Evolutionary conservation across 1,284 basidiomycete genomes (phyloP), one percentile per base, ranked within the genome.

Genomic region (Ganoderma meredithae): DNA sequence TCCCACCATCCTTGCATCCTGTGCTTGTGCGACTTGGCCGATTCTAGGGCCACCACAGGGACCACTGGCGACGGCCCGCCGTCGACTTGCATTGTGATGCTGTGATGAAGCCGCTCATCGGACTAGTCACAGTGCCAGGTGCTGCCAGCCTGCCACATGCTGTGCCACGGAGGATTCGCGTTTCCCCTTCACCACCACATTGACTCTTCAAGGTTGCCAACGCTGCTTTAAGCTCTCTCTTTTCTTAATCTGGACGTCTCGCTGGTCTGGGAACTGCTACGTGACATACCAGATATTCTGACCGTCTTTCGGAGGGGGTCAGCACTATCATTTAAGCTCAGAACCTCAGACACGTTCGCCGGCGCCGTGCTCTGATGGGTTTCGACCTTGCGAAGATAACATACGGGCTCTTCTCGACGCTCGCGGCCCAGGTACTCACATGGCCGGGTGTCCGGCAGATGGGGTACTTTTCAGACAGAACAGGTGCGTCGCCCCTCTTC

Each of bases 341-440:
- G 56, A 59, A 19, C 3, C 36, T 19, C 56, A 59, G 56, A 43
- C 71, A 72, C 71, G 69, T 72, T 72, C 67, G 69, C 41, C 58
- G 43, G 39, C 60, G 25, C 25, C 22, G 52, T 33, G 52, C 39
- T 52, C 60, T 61, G 65, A 72, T 72, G 71, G 53, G 49, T 17
- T 41, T 66, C 62, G 58, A 60, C 22, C 58, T 60, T n/a, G 13
- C 22, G 36, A 62, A 67, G 49, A 47, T 62, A 33, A 22, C 68
- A 49, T 61, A 68, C 49, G 67, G 65, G 22, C 60, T 72, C 64
- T 71, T 69, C 63, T 72, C 69, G 65, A 68, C 71, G 47, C 68
- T 72, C 49, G 49, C 66, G 15, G 52, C 69, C 19, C 68, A 69
- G 49, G 41, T 65, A 49, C 68, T 71, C 68, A 72, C 66, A 69